A percentile compares a stretch with the other conserved stretches of the same genome.
phyloP scores from a whole-genome alignment of 192 early-diverging fungal genomes.

The Backusella liffmaniae region DNA sequence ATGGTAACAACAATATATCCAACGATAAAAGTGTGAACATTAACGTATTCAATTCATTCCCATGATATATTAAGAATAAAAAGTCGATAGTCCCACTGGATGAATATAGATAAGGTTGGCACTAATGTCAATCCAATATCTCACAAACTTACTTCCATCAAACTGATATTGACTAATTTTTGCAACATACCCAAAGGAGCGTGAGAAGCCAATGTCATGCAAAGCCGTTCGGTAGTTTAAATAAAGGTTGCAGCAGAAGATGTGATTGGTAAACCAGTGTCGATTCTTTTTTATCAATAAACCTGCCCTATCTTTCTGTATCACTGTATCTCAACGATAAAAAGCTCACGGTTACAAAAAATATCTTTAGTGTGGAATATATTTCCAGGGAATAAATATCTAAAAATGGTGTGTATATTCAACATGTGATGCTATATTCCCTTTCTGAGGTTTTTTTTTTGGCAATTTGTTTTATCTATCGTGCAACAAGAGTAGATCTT shows the following conservation, averaged over 20 bases:
- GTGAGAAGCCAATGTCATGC: conserved; percentile 1
- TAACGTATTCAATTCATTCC: background rate
- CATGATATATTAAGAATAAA: background rate
- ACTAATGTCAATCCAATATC: background rate
- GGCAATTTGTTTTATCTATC: background rate
- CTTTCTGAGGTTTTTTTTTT: background rate
- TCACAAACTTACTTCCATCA: background rate
- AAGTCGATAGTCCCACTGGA: background rate
- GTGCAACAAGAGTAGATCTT: background rate
- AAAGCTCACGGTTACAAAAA: background rate
- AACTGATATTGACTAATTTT: background rate
- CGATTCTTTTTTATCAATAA: background rate
- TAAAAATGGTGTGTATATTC: background rate
- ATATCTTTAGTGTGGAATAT: background rate
- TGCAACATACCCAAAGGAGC: background rate
- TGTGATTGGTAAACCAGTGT: background rate
- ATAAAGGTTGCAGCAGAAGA: background rate
- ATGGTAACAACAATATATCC: too few species aligned
- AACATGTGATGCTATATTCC: background rate
- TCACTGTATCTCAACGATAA: background rate
- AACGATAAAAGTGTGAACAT: background rate
- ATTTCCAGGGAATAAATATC: background rate
- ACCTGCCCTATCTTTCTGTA: background rate
- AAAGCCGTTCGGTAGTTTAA: background rate
- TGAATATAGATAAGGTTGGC: background rate